Conservation (phyloP, 805 yeast species). For the Candida tallmaniae region DNA sequence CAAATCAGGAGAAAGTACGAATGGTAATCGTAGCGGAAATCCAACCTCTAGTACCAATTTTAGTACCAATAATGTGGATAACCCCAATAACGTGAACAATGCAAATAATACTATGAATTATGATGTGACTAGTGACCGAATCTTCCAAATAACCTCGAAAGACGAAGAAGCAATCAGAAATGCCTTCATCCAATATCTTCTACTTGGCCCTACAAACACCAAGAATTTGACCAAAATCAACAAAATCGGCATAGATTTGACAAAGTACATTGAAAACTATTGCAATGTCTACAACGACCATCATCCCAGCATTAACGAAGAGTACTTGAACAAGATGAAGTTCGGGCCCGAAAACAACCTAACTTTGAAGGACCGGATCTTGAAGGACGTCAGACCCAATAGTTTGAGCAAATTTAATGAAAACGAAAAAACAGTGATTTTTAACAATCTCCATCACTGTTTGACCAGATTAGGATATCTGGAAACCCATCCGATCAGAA, state of each 20-base stretch:
- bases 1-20: too few relatives aligned
- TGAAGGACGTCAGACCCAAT: conserved; percentile 38
- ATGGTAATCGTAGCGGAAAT: too few relatives aligned
- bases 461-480: conserved; percentile 39
- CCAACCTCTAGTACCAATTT: background rate
- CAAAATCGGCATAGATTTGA: background rate
- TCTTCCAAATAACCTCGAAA: conserved; percentile 9
- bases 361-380: conserved; percentile 37
- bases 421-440: conserved; percentile 27
- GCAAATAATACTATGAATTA: too few relatives aligned
- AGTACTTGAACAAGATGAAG: conserved; percentile 17
- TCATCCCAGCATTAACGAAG: conserved; percentile 25
- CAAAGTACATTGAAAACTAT: conserved; percentile 16
- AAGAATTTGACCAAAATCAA: background rate
- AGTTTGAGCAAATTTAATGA: conserved; percentile 20
- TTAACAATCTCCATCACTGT: conserved; percentile 32
- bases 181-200: conserved; percentile 41
- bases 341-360: conserved; percentile 7
- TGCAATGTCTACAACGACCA: conserved; percentile 28
- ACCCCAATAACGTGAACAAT: background rate
- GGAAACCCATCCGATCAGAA: conserved; percentile 41
- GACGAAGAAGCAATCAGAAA: conserved; percentile 2
- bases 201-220: conserved; percentile 43
- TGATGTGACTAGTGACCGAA: background rate
- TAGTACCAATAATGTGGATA: too few relatives aligned